Base-by-base conservation (phyloP, 805 yeast genomes). In the Sugiyamaella americana region DNA sequence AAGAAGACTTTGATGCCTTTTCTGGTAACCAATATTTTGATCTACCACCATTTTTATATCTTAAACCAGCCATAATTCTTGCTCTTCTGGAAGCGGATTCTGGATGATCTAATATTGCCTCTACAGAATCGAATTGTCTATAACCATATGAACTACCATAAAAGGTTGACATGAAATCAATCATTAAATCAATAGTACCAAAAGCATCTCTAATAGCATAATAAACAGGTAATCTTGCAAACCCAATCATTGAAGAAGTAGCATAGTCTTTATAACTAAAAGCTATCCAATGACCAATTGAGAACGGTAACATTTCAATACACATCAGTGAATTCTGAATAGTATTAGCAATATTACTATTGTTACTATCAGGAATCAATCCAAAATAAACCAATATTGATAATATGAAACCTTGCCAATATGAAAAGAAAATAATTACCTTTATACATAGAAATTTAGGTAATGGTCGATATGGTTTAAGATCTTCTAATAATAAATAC, bases 401-500 rank as follows among this genome's bases (percentile, higher is more conserved):
- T 74, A 57, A 73, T 54, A 59, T 73, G 68, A 65, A 74, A 68
- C 94, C 87, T 62, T 93, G 98, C 99, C 99, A 93, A 62, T 88
- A 93, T n/a, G 96, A 85, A 20, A 96, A 98, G 72, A 93, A 93
- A 41, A 93, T 89, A 46, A 93, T 87, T 52, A 88, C 73, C 60
- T 93, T 93, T 40, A 93, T 95, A 67, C 97, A 88, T 35, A 93
- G 63, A 62, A 93, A 93, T 66, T 89, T 89, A 8, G 94, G 88
- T 76, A 93, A 80, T 2, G 98, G 98, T 46, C 86, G 76, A 68
- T 82, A 89, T 1, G 82, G 84, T 44, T 69, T 74, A 54, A 93
- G 71, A 57, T 89, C 97, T 2, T 60, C 61, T 67, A 84, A 80
- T n/a, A 93, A 70, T 55, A 95, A 86, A 60, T 79, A 82, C 98